Evolutionary conservation across 208 protist species (phyloP).

Genomic region (Leishmania lainsoni): DNA sequence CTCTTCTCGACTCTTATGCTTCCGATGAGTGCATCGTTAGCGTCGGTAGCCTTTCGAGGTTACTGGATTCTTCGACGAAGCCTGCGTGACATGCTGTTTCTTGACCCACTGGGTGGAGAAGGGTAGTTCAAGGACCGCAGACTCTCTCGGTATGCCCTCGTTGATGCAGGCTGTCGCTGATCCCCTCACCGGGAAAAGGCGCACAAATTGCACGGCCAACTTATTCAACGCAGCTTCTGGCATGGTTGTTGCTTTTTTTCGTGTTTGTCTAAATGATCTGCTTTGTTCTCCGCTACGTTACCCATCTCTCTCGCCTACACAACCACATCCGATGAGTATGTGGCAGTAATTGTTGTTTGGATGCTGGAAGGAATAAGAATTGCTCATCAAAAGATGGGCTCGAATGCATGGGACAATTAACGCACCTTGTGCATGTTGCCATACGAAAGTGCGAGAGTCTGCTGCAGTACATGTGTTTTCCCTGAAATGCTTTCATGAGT

Average conservation of each 20-base stretch:
- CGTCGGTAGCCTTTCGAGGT: background rate
- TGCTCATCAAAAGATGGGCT: background rate
- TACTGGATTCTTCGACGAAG: background rate
- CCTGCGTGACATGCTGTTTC: background rate
- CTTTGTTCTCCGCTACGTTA: constrained; percentile 2
- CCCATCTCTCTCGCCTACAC: background rate
- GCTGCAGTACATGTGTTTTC: background rate
- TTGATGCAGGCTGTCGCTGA: background rate
- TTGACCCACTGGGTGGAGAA: background rate
- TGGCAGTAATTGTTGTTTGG: background rate
- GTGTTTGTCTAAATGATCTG: constrained; percentile 15
- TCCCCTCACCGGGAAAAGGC: background rate
- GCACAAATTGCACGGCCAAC: background rate
- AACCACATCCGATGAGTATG: background rate
- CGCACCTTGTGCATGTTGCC: background rate
- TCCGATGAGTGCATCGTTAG: background rate
- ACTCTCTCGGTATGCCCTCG: background rate
- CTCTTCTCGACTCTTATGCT: constrained; percentile 7
- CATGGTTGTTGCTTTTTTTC: background rate
- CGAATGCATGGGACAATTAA: background rate
- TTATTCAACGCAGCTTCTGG: background rate
- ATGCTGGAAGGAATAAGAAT: background rate
- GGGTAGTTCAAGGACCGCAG: background rate
- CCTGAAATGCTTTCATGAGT: too few species aligned
- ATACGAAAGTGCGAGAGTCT: background rate